These are phyloP conservation scores for Gymnopilus dilepis DNA, from an alignment of 768 basidiomycete species.

Conservation along the genomic window DNA sequence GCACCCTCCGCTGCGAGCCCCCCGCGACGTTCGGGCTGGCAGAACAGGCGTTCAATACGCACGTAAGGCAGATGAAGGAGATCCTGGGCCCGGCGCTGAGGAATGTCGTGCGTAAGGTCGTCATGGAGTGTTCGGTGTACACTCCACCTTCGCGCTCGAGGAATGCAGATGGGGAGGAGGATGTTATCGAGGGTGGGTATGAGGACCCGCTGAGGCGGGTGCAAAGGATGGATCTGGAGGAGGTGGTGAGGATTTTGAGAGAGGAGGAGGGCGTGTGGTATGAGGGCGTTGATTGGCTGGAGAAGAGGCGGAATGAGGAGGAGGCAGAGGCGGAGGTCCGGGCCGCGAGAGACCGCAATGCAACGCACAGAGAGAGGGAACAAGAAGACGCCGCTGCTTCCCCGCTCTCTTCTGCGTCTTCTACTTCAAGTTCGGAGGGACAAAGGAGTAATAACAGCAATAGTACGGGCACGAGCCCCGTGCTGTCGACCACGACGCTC, in stretches of 20 bases:
- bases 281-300: constrained; percentile 74
- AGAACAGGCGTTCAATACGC: constrained; percentile 64
- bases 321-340: constrained; percentile 31
- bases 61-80: constrained; percentile 60
- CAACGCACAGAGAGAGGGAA: constrained; percentile 45
- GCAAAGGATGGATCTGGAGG: constrained; percentile 61
- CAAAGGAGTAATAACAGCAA: constrained; percentile 39
- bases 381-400: constrained; percentile 44
- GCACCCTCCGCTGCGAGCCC: constrained; percentile 52
- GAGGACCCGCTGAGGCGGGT: constrained; percentile 64
- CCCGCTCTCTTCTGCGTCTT: constrained; percentile 19
- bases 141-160: too few species aligned
- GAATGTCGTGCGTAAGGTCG: constrained; percentile 68
- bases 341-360: constrained; percentile 22
- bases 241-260: constrained; percentile 60
- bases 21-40: constrained; percentile 71
- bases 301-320: constrained; percentile 48
- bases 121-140: constrained; percentile 60
- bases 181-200: constrained; percentile 16
- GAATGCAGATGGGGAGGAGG: constrained; percentile 12
- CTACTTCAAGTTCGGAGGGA: constrained; percentile 31
- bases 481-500: constrained; percentile 73
- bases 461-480: constrained; percentile 68
- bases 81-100: constrained; percentile 70
- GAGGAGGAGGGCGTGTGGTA: constrained; percentile 73